Conservation (phyloP, 1,139 yeast species). For the Kodamaea sp. region DNA sequence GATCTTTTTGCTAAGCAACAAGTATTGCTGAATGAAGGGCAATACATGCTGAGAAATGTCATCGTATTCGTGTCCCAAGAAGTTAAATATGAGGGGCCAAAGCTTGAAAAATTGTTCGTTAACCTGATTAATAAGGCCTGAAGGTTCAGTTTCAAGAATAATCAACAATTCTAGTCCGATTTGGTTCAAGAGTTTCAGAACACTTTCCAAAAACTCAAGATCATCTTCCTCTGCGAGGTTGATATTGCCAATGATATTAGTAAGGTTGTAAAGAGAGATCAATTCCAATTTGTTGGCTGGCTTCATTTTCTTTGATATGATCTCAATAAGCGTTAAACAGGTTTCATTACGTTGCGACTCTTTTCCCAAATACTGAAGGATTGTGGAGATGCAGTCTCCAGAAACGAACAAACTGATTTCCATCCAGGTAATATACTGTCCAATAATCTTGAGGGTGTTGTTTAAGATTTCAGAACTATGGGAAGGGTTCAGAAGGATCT, state of each 20-base stretch:
- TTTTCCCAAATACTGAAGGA: constrained; percentile 62
- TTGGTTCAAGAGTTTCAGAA: constrained; percentile 73
- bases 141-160: constrained; percentile 55
- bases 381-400: constrained; percentile 59
- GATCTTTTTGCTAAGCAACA: constrained; percentile 68
- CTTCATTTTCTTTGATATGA: constrained; percentile 89
- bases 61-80: constrained; percentile 80
- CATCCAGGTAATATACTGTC: constrained; percentile 92
- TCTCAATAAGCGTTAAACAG: constrained; percentile 75
- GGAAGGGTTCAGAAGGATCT: constrained; percentile 44
- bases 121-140: constrained; percentile 42
- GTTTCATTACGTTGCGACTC: constrained; percentile 54
- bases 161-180: constrained; percentile 75
- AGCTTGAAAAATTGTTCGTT: constrained; percentile 39
- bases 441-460: constrained; percentile 67
- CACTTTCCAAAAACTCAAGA: constrained; percentile 72
- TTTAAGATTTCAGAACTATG: constrained; percentile 51
- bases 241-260: constrained; percentile 49
- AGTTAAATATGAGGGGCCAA: constrained; percentile 73
- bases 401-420: constrained; percentile 80
- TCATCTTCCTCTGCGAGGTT: constrained; percentile 43
- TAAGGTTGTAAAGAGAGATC: constrained; percentile 65
- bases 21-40: constrained; percentile 74
- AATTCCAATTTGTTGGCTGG: constrained; percentile 82
- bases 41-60: constrained; percentile 84